A percentile compares a stretch with the other conserved stretches of the same genome.
Evolutionary conservation across 768 basidiomycete species (phyloP).

Genomic region (Amanita pseudoporphyria): DNA sequence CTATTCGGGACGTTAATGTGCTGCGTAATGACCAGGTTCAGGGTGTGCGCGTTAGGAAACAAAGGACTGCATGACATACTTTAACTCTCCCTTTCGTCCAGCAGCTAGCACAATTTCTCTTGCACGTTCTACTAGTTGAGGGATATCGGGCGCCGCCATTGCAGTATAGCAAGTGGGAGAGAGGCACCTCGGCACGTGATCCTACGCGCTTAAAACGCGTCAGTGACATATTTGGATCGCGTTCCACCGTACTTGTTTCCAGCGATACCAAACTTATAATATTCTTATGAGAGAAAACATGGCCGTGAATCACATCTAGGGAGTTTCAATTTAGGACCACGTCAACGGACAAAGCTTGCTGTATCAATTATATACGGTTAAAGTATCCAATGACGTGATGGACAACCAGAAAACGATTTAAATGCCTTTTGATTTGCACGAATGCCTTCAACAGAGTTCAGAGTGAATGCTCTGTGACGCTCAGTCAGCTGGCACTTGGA

Average conservation of each 20-base stretch:
- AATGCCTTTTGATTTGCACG: too few species aligned
- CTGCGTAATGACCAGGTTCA: conserved; percentile 17
- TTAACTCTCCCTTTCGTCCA: conserved; percentile 20
- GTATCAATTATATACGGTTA: too few species aligned
- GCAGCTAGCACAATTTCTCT: conserved; percentile 20
- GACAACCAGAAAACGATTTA: too few species aligned
- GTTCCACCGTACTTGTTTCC: not conserved
- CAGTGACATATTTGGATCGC: not conserved
- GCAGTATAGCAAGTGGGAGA: not conserved
- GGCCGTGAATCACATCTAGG: too few species aligned
- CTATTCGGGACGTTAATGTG: conserved; percentile 35
- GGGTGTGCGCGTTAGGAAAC: not conserved
- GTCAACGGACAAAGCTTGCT: too few species aligned
- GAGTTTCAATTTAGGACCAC: too few species aligned
- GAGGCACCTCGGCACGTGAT: not conserved
- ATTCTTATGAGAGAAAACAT: too few species aligned
- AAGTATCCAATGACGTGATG: too few species aligned
- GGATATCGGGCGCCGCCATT: conserved; percentile 20
- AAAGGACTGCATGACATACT: conserved; percentile 13
- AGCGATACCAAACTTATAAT: too few species aligned
- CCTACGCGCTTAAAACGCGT: not conserved
- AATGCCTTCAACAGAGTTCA: too few species aligned
- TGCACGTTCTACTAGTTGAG: conserved; percentile 22
- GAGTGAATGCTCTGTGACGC: too few species aligned
- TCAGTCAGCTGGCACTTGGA: too few species aligned